These are phyloP conservation scores for Tubosaeta sp. DNA, from an alignment of 768 basidiomycete genomes.

Conservation along the genomic window DNA sequence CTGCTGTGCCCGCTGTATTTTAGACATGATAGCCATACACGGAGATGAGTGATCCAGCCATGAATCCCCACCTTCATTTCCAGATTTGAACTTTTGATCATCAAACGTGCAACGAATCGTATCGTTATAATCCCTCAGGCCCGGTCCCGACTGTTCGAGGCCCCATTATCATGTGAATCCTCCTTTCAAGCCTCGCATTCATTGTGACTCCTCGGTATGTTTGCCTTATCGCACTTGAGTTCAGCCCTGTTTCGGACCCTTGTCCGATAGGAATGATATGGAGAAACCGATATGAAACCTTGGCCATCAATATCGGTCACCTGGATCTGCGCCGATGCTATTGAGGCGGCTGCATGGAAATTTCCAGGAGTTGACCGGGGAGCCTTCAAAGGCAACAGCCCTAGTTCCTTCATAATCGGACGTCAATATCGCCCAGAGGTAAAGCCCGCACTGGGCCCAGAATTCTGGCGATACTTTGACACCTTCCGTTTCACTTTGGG, in stretches of 20 bases:
- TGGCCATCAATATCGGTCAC: background rate
- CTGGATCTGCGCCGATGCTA: slow-evolving; percentile 6
- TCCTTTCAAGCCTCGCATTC: background rate
- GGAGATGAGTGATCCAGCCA: background rate
- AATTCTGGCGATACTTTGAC: slow-evolving; percentile 5
- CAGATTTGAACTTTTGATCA: background rate
- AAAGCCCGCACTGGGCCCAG: slow-evolving; percentile 6
- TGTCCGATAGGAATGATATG: too few species aligned
- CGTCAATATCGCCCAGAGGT: slow-evolving; percentile 9
- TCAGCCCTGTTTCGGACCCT: background rate
- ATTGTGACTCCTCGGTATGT: background rate
- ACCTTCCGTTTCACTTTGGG: background rate
- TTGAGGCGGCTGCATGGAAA: background rate
- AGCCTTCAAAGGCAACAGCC: background rate
- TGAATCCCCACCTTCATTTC: slow-evolving; percentile 8
- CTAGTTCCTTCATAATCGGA: too few species aligned
- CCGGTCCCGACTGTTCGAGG: slow-evolving; percentile 7
- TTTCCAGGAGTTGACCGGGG: background rate
- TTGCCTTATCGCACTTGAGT: background rate
- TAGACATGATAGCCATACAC: background rate
- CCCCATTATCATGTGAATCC: background rate
- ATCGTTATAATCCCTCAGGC: background rate
- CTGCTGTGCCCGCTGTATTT: background rate
- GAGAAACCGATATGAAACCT: background rate
- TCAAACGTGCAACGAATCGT: background rate